Base-by-base conservation (phyloP, 805 yeast genomes). In the Candida chilensis region DNA sequence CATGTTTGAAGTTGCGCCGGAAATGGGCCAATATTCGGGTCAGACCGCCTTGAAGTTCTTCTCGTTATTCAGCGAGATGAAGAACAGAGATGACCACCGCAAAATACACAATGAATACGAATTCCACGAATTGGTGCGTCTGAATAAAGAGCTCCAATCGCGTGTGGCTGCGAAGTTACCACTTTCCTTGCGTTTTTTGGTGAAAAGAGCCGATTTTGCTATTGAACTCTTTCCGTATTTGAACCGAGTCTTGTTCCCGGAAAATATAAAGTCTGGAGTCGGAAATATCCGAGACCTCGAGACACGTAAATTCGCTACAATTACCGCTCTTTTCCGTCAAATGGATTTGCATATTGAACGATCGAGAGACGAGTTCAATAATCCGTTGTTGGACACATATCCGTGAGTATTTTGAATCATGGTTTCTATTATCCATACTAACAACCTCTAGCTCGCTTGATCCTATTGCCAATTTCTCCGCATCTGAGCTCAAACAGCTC, bases 11-110 rank as follows among this genome's bases (percentile, higher is more conserved):
- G n/a, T n/a, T n/a, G n/a, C n/a, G n/a, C n/a, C n/a, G n/a, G 74
- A 68, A 15, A 42, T 76, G 29, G 54, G 64, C 16, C 57, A 69
- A 15, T 87, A 84, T 43, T 60, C 68, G 4, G 54, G 78, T 0
- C 56, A 69, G 14, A 71, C 77, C 0, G 71, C 78, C 1, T 45
- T 81, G 44, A 80, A 76, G 32, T 73, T 76, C 38, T 81, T 72
- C 64, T 60, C 67, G 13, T 52, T 70, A 32, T 87, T 81, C 53
- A 71, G 77, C 44, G 87, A 78, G 39, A 60, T 72, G 25, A 63
- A 62, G 15, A 73, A 65, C 39, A 60, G n/a, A n/a, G 16, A 14
- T 25, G 17, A 8, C 17, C n/a, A n/a, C n/a, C 10, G 13, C n/a
- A 30, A 9, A 37, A 33, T 20, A 20, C 33, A 18, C 30, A 36